These are phyloP conservation scores for Ganoderma lucidum DNA, from an alignment of 1,284 basidiomycete genomes.

Conservation along the genomic window DNA sequence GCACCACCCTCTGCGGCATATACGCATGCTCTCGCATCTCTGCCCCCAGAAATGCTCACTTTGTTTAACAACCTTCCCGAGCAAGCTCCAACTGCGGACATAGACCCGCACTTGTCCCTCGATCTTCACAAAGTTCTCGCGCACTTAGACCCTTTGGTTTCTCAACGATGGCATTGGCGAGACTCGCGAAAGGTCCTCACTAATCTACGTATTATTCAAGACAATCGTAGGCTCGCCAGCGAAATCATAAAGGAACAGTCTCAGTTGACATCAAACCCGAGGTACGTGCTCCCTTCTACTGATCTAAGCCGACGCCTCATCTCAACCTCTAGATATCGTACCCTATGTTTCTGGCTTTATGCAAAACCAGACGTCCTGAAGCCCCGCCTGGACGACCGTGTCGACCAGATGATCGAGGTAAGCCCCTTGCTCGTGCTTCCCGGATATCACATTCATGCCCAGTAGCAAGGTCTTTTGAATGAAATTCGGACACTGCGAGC, in stretches of 20 bases:
- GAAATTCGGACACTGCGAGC: slow-evolving; percentile 73
- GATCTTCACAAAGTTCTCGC: slow-evolving; percentile 74
- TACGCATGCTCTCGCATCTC: slow-evolving; percentile 46
- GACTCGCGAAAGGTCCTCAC: slow-evolving; percentile 92
- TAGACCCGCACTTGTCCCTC: slow-evolving; percentile 62
- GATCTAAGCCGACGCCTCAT: background rate
- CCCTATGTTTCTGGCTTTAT: slow-evolving; percentile 93
- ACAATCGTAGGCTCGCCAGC: slow-evolving; percentile 73
- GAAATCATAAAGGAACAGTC: slow-evolving; percentile 76
- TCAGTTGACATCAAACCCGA: slow-evolving; percentile 51
- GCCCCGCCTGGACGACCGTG: slow-evolving; percentile 77
- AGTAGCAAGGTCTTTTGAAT: slow-evolving; percentile 82
- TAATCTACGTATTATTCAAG: slow-evolving; percentile 82
- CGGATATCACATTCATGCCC: slow-evolving; percentile 18
- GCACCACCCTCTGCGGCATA: slow-evolving; percentile 37
- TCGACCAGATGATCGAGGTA: slow-evolving; percentile 92
- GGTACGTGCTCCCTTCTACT: slow-evolving; percentile 46
- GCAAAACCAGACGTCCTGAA: slow-evolving; percentile 74
- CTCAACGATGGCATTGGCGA: slow-evolving; percentile 93
- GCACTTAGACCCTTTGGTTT: slow-evolving; percentile 79
- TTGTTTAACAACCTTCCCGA: slow-evolving; percentile 65
- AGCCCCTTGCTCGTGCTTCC: slow-evolving; percentile 9
- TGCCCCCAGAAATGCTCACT: slow-evolving; percentile 56
- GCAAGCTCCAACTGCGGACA: slow-evolving; percentile 57
- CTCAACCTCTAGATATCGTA: slow-evolving; percentile 68